A percentile compares a stretch with the other conserved stretches of the same genome.
Evolutionary conservation across 495 filamentous ascomycete genomes (phyloP).

Genomic region (Penicillium soppii): DNA sequence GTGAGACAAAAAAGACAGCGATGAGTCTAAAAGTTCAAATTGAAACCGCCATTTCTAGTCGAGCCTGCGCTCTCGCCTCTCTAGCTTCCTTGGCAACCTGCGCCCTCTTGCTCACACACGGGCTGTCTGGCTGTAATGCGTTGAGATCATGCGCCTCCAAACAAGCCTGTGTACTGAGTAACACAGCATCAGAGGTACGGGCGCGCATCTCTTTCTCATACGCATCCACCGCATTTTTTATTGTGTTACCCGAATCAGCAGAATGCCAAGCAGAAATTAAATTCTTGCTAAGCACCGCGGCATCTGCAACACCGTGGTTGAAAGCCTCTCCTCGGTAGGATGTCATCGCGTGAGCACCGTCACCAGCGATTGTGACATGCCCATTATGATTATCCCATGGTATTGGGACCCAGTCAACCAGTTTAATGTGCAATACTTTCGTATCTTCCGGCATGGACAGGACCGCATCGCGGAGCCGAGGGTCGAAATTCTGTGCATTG

Average conservation of each 20-base stretch:
- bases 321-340: constrained; percentile 6
- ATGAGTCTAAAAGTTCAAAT: too few species aligned
- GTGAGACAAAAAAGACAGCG: too few species aligned
- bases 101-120: too few species aligned
- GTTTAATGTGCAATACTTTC: constrained; percentile 2
- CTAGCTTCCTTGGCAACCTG: too few species aligned
- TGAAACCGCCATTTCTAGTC: too few species aligned
- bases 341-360: constrained; percentile 47
- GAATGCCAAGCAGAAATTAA: background rate
- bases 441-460: constrained; percentile 14
- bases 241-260: background rate
- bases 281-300: background rate
- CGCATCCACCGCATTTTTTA: background rate
- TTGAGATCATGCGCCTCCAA: too few species aligned
- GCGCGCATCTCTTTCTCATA: constrained; percentile 4
- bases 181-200: background rate
- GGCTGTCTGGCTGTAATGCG: too few species aligned
- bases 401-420: constrained; percentile 5
- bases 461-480: background rate
- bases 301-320: constrained; percentile 9
- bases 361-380: constrained; percentile 40
- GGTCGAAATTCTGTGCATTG: background rate
- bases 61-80: too few species aligned
- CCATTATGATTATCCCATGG: constrained; percentile 38
- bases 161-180: background rate